Percentiles rank a stretch among this genome's conserved stretches.
phyloP scores from a whole-genome alignment of 371 early-diverging fungal genomes.

The Rhizomucor pusillus region DNA sequence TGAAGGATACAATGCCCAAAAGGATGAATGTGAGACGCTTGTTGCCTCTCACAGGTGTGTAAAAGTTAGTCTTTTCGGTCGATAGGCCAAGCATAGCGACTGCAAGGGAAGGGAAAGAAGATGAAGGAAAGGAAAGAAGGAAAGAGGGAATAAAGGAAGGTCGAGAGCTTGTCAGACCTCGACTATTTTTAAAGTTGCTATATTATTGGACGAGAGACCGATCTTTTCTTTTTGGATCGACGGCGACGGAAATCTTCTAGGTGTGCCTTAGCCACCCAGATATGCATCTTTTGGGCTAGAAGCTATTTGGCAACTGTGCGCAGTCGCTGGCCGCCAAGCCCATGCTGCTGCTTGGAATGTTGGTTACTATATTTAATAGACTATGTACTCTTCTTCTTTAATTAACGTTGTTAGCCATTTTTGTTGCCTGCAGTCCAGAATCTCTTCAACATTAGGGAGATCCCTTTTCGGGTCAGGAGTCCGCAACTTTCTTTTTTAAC shows the following conservation, averaged over 20 bases:
- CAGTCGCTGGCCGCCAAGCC: too few species aligned
- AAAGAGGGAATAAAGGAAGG: slow-evolving; percentile 5
- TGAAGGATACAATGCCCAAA: slow-evolving; percentile 27
- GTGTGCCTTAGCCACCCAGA: too few species aligned
- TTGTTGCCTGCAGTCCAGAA: too few species aligned
- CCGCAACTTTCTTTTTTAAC: neutral
- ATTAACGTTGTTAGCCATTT: too few species aligned
- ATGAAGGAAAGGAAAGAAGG: neutral
- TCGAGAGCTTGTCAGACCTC: neutral
- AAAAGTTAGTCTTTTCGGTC: slow-evolving; percentile 26
- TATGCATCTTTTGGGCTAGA: too few species aligned
- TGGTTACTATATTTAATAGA: too few species aligned
- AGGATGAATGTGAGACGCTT: slow-evolving; percentile 26
- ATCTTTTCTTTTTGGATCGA: neutral
- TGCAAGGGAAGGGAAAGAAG: neutral
- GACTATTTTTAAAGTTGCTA: too few species aligned
- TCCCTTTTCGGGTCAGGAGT: neutral
- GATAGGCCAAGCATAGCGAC: slow-evolving; percentile 14
- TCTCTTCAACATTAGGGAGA: neutral
- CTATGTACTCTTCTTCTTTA: too few species aligned
- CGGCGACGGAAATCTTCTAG: neutral
- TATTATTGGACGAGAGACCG: slow-evolving; percentile 1
- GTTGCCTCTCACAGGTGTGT: slow-evolving; percentile 33
- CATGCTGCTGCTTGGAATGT: too few species aligned
- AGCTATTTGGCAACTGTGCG: too few species aligned